These are phyloP conservation scores for Ustilago trichophora DNA, from an alignment of 1,284 basidiomycete species.

Conservation along the genomic window DNA sequence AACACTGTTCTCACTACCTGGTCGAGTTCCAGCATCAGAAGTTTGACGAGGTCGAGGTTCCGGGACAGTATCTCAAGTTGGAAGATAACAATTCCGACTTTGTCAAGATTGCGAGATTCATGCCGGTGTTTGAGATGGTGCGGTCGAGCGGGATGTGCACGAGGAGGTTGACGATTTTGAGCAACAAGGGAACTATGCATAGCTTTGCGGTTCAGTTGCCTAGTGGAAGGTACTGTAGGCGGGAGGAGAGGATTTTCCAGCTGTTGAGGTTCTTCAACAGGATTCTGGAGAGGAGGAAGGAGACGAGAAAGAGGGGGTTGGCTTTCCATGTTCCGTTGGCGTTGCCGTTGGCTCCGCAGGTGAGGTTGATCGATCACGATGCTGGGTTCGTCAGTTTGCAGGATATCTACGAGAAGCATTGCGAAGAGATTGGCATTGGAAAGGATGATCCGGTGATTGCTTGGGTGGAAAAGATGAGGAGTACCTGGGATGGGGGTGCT, in stretches of 20 bases:
- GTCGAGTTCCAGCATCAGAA: conserved; percentile 98
- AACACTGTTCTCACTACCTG: conserved; percentile 89
- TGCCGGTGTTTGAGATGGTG: conserved; percentile 87
- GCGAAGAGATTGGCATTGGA: conserved; percentile 78
- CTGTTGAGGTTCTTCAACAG: conserved; percentile 91
- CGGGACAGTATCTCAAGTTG: conserved; percentile 86
- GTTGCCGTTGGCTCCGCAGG: conserved; percentile 82
- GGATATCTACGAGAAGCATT: conserved; percentile 93
- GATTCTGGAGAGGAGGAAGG: conserved; percentile 74
- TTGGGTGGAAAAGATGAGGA: conserved; percentile 66
- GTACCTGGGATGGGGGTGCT: conserved; percentile 55
- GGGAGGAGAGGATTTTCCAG: conserved; percentile 93
- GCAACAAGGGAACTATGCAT: conserved; percentile 87
- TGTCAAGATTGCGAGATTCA: conserved; percentile 89
- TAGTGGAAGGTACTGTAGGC: conserved; percentile 82
- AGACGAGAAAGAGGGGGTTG: conserved; percentile 89
- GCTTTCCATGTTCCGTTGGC: conserved; percentile 89
- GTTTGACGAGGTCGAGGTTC: conserved; percentile 97
- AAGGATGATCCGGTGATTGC: conserved; percentile 79
- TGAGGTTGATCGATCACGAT: conserved; percentile 90
- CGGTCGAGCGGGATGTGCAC: conserved; percentile 84
- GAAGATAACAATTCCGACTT: conserved; percentile 94
- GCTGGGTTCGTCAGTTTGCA: conserved; percentile 88
- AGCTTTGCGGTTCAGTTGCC: conserved; percentile 93
- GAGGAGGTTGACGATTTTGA: conserved; percentile 88